Conservation (phyloP, 805 yeast genomes). For the Candida hungchunana region DNA sequence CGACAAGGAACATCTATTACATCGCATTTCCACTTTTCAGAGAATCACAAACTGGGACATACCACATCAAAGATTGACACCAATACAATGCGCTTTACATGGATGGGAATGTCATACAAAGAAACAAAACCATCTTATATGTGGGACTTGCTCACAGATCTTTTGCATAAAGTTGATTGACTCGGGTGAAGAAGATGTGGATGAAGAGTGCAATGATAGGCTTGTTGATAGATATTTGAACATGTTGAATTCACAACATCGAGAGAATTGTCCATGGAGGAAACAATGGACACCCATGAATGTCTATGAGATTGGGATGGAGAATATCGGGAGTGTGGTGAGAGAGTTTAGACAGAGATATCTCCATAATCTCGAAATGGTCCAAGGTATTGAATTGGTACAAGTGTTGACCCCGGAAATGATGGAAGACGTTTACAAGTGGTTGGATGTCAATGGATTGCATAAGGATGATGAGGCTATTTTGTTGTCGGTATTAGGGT, state of each 20-base stretch:
- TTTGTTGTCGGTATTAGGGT: conserved; percentile 31
- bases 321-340: conserved; percentile 10
- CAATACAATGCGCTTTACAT: conserved; percentile 43
- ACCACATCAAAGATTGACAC: conserved; percentile 31
- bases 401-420: conserved; percentile 3
- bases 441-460: conserved; percentile 13
- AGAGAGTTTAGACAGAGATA: conserved; percentile 7
- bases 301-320: conserved; percentile 15
- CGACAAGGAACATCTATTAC: conserved; percentile 31
- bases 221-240: conserved; percentile 15
- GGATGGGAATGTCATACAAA: conserved; percentile 45
- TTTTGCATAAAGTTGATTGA: conserved; percentile 21
- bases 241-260: conserved; percentile 14
- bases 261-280: conserved; percentile 23
- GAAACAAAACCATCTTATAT: conserved; percentile 29
- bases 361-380: conserved; percentile 6
- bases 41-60: conserved; percentile 46
- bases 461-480: conserved; percentile 11
- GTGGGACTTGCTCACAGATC: conserved; percentile 32
- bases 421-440: conserved; percentile 1
- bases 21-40: conserved; percentile 39
- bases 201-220: conserved; percentile 7
- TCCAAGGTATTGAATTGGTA: background rate
- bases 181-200: conserved; percentile 7
- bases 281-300: conserved; percentile 18